phyloP scores from a whole-genome alignment of 176 grass and related monocot genomes.

The Pontederia crassipes region DNA sequence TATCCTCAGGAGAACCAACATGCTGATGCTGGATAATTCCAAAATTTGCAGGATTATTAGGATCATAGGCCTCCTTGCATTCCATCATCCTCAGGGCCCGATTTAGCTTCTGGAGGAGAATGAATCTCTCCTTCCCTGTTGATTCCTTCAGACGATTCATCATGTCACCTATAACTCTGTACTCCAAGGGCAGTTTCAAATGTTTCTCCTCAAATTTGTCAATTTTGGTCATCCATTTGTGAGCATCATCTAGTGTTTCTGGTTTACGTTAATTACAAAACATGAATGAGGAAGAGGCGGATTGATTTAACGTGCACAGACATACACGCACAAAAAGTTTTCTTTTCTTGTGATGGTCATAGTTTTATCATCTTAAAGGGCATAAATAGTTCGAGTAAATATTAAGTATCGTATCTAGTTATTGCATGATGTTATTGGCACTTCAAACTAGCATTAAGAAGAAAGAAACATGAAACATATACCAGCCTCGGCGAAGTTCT shows the following conservation, averaged over 20 bases:
- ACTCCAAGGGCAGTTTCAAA: slow-evolving; percentile 69
- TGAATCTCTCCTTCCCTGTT: slow-evolving; percentile 66
- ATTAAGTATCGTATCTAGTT: too few relatives aligned
- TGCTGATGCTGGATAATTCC: slow-evolving; percentile 72
- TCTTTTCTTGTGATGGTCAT: too few relatives aligned
- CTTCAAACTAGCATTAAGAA: not conserved
- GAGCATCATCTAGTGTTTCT: slow-evolving; percentile 80
- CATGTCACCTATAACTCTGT: slow-evolving; percentile 84
- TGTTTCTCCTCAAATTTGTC: slow-evolving; percentile 74
- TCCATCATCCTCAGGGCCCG: slow-evolving; percentile 75
- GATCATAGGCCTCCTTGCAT: slow-evolving; percentile 74
- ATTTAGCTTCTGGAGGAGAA: slow-evolving; percentile 84
- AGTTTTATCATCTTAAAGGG: too few relatives aligned
- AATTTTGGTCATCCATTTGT: slow-evolving; percentile 77
- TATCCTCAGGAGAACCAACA: slow-evolving; percentile 58
- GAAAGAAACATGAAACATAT: not conserved
- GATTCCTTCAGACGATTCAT: slow-evolving; percentile 76
- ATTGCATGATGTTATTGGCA: too few relatives aligned
- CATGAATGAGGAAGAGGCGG: not conserved
- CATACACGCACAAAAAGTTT: not conserved
- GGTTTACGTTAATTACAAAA: not conserved
- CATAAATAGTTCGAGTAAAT: too few relatives aligned
- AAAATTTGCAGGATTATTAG: slow-evolving; percentile 74
- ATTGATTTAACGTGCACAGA: not conserved
- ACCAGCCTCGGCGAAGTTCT: slow-evolving; percentile 67